Evolutionary conservation across 2,329 filamentous ascomycete genomes (phyloP).

Genomic region (Plenodomus lindquistii): DNA sequence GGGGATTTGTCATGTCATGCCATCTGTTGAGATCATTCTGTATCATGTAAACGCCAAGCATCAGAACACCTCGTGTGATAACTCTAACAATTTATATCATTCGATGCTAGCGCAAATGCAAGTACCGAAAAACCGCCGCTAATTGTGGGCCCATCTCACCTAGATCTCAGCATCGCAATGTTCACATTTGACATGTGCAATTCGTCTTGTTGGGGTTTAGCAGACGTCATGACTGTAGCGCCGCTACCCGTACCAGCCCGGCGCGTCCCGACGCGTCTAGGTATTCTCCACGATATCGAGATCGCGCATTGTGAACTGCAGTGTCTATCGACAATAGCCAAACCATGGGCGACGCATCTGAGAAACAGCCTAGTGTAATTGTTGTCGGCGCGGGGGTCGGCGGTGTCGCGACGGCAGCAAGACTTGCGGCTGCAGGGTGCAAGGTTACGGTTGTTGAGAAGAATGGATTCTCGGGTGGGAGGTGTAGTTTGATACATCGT

Average conservation of each 20-base stretch:
- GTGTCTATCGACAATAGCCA: not conserved
- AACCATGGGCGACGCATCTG: not conserved
- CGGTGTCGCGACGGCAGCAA: constrained; percentile 71
- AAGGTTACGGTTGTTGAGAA: constrained; percentile 78
- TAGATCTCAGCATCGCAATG: too few relatives aligned
- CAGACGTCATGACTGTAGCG: too few relatives aligned
- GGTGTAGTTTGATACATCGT: constrained; percentile 67
- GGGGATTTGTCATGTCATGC: too few relatives aligned
- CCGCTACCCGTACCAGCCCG: too few relatives aligned
- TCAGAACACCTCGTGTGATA: not conserved
- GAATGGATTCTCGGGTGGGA: constrained; percentile 71
- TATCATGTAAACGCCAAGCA: not conserved
- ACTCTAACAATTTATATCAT: not conserved
- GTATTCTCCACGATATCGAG: too few relatives aligned
- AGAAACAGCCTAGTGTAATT: constrained; percentile 29
- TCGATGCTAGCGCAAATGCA: not conserved
- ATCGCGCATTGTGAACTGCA: not conserved
- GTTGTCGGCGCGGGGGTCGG: constrained; percentile 68
- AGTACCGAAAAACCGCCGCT: too few relatives aligned
- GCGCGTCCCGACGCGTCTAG: too few relatives aligned
- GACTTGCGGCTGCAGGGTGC: constrained; percentile 71
- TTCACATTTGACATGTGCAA: too few relatives aligned
- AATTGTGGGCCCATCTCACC: not conserved
- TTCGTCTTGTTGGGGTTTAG: too few relatives aligned
- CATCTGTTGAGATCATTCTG: too few relatives aligned